Evolutionary conservation across 1,139 yeast genomes (phyloP).

Genomic region (Torulaspora pretoriensis): DNA sequence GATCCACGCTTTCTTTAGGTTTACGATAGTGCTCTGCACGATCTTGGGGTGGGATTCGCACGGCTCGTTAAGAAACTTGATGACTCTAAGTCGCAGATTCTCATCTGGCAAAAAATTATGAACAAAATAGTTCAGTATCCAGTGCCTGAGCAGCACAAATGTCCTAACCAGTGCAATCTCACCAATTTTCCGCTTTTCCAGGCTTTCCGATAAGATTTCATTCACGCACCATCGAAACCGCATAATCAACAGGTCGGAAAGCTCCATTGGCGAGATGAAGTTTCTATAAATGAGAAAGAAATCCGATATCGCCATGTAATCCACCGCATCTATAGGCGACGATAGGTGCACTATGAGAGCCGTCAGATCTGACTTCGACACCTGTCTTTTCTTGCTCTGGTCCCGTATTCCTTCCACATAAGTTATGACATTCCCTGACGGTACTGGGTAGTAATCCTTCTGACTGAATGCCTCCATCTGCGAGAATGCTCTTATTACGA

Average conservation of each 20-base stretch:
- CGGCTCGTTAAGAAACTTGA: conserved; percentile 44
- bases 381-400: conserved; percentile 24
- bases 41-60: conserved; percentile 35
- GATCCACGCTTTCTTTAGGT: conserved; percentile 43
- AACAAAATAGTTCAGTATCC: conserved; percentile 74
- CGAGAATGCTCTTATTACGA: background rate
- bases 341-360: conserved; percentile 72
- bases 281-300: conserved; percentile 80
- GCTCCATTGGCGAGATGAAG: conserved; percentile 54
- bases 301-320: conserved; percentile 74
- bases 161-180: conserved; percentile 74
- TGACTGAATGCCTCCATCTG: conserved; percentile 27
- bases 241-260: conserved; percentile 57
- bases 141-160: conserved; percentile 82
- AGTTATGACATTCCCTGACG: conserved; percentile 28
- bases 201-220: conserved; percentile 32
- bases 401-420: conserved; percentile 14
- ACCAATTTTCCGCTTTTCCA: conserved; percentile 48
- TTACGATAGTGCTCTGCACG: conserved; percentile 42
- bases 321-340: conserved; percentile 64
- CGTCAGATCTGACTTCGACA: conserved; percentile 36
- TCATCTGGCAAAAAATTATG: conserved; percentile 58
- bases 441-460: conserved; percentile 33
- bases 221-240: conserved; percentile 71
- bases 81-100: conserved; percentile 46